phyloP scores from a whole-genome alignment of 192 early-diverging fungal genomes.

The Glomus cerebriforme region DNA sequence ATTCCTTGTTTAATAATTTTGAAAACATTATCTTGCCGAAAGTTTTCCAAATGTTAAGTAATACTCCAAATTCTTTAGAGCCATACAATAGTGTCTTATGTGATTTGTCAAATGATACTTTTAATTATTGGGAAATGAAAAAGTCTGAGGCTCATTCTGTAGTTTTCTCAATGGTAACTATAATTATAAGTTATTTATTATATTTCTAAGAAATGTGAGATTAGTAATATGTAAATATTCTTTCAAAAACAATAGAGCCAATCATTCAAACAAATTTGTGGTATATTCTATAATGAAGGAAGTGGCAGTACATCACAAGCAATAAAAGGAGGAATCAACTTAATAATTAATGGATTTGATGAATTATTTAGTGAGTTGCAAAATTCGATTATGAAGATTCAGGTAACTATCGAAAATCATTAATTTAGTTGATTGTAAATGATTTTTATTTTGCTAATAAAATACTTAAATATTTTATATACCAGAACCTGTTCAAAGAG shows the following conservation, averaged over 20 bases:
- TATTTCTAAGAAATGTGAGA: not conserved
- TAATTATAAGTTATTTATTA: not conserved
- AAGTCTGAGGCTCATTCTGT: slow-evolving; percentile 1
- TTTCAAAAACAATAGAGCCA: not conserved
- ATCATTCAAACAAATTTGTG: slow-evolving; percentile 11
- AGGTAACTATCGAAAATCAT: not conserved
- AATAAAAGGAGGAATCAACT: not conserved
- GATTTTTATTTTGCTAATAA: no score
- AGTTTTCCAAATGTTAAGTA: not conserved
- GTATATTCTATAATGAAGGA: not conserved
- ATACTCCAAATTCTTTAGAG: not conserved
- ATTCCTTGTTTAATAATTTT: slow-evolving; percentile 5
- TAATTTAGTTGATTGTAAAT: not conserved
- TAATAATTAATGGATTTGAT: slow-evolving; percentile 14
- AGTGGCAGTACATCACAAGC: not conserved
- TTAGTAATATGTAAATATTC: not conserved
- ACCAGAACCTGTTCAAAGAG: not conserved
- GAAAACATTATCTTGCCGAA: slow-evolving; percentile 8
- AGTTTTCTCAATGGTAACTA: not conserved
- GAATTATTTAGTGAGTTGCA: slow-evolving; percentile 4
- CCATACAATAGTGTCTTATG: not conserved
- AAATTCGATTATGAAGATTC: slow-evolving; percentile 1
- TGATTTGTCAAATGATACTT: slow-evolving; percentile 14
- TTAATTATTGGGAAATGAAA: slow-evolving; percentile 25
- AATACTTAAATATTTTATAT: not conserved